phyloP scores from a whole-genome alignment of 2,329 filamentous ascomycete species.

The Daldinia sp. region DNA sequence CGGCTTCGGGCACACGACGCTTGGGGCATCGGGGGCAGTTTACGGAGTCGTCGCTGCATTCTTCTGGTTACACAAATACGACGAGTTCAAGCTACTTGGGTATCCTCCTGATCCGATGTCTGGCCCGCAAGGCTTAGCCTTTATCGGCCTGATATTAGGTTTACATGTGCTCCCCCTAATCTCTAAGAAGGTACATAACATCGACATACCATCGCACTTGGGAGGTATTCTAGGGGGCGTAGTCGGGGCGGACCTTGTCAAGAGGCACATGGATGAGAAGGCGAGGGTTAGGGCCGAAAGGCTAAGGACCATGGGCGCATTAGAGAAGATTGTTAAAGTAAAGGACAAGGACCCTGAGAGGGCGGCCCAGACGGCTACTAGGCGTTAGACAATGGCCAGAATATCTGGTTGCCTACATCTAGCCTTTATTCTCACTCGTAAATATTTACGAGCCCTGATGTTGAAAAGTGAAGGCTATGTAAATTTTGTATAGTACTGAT shows the following conservation, averaged over 20 bases:
- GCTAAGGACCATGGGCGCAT: conserved; percentile 38
- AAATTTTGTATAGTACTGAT: conserved; percentile 2
- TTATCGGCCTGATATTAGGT: conserved; percentile 60
- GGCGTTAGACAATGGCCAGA: neutral
- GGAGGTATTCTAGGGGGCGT: conserved; percentile 60
- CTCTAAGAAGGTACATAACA: conserved; percentile 51
- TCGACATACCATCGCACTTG: conserved; percentile 63
- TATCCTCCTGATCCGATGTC: conserved; percentile 62
- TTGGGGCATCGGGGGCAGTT: conserved; percentile 73
- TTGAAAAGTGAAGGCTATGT: neutral
- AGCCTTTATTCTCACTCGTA: conserved; percentile 1
- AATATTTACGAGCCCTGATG: neutral
- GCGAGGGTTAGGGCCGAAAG: conserved; percentile 39
- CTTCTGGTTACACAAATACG: conserved; percentile 65
- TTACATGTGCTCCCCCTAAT: conserved; percentile 59
- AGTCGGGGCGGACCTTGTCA: conserved; percentile 50
- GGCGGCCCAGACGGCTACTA: conserved; percentile 2
- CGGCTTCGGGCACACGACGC: conserved; percentile 58
- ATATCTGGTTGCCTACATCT: neutral
- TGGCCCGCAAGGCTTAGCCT: conserved; percentile 62
- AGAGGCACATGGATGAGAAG: conserved; percentile 44
- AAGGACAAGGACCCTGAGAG: conserved; percentile 11
- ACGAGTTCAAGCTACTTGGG: conserved; percentile 65
- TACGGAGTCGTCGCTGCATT: conserved; percentile 69
- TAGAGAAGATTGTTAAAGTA: conserved; percentile 31